Base-by-base conservation (phyloP, 2,329 filamentous ascomycete genomes). In the Curvularia sp. region DNA sequence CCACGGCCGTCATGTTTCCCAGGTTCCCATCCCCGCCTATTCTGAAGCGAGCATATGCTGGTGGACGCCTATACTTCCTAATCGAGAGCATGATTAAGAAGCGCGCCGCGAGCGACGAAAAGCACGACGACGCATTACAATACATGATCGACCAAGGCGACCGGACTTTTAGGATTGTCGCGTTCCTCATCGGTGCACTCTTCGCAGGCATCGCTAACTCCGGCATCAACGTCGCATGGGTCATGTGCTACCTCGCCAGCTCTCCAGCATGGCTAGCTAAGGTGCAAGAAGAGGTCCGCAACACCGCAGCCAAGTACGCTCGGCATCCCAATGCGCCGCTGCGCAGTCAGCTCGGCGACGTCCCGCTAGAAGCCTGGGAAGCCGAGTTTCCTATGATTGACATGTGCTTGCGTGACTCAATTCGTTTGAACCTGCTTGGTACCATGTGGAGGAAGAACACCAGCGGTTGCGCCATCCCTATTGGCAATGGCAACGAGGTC, bases 151-250 rank as follows among this genome's bases (percentile, higher is more conserved):
- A 87, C 41, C 72, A 79, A 28, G 84, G 81, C 5, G 79, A 82
- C n/a, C 72, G 69, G 15, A 77, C 81, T 10, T 64, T 70, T 7
- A 73, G 79, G 46, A 80, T 84, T 32, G 75, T 83, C 15, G 63
- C 64, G 12, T 85, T 86, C 69, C 77, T 85, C 32, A 73, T 86
- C n/a, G 80, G 80, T 12, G 75, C 82, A 0, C 72, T 87, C 3
- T 86, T 84, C 66, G 84, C 84, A 1, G 84, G 84, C n/a, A 75
- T 83, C 32, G 63, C 86, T n/a, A 87, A 87, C 71, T 83, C 76
- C 23, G 84, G 83, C 38, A 80, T 85, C 68, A 86, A 84, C 61
- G 81, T 82, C 1, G 80, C 81, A 1, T 86, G 81, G 79, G 73
- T 57, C 1, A 49, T 73, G 23, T 69, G 64, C 62, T 76, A 69